Conservation (phyloP, 805 yeast genomes). For the Cyberlindnera euphorbiiphila region DNA sequence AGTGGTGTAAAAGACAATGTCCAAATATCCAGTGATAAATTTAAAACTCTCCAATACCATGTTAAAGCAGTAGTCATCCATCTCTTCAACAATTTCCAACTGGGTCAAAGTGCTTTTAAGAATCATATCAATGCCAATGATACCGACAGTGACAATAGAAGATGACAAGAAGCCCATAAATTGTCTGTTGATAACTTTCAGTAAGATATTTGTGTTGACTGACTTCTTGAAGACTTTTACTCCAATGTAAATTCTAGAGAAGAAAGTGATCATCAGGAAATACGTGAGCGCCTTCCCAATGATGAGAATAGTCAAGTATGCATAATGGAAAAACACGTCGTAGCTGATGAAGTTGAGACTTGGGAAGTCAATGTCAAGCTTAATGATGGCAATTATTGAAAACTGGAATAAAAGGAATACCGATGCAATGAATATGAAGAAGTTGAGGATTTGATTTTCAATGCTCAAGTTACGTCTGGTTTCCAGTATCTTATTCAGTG, state of each 20-base stretch:
- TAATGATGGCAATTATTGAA: conserved; percentile 17
- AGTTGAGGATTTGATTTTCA: conserved; percentile 19
- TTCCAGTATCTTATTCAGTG: conserved; percentile 20
- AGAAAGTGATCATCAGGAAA: conserved; percentile 17
- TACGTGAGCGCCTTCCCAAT: conserved; percentile 19
- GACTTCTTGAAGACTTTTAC: conserved; percentile 16
- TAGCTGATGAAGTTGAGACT: conserved; percentile 7
- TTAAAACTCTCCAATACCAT: conserved; percentile 3
- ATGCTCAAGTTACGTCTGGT: conserved; percentile 14
- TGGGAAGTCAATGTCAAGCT: conserved; percentile 18
- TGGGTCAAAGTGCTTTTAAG: conserved; percentile 12
- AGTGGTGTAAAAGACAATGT: conserved; percentile 14
- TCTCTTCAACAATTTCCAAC: conserved; percentile 12
- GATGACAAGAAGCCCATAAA: conserved; percentile 22
- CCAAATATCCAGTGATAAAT: conserved; percentile 8
- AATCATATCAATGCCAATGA: conserved; percentile 13
- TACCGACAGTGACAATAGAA: conserved; percentile 11
- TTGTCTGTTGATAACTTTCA: conserved; percentile 19
- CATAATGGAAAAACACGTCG: conserved; percentile 15
- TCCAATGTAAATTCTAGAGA: conserved; percentile 21
- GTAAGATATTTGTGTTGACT: conserved; percentile 17
- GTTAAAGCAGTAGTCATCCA: conserved; percentile 5
- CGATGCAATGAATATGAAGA: conserved; percentile 17
- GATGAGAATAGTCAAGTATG: conserved; percentile 13
- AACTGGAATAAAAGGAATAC: conserved; percentile 19